Evolutionary conservation across 345 rosid species (phyloP).

Genomic region (Hirschfeldia incana): DNA sequence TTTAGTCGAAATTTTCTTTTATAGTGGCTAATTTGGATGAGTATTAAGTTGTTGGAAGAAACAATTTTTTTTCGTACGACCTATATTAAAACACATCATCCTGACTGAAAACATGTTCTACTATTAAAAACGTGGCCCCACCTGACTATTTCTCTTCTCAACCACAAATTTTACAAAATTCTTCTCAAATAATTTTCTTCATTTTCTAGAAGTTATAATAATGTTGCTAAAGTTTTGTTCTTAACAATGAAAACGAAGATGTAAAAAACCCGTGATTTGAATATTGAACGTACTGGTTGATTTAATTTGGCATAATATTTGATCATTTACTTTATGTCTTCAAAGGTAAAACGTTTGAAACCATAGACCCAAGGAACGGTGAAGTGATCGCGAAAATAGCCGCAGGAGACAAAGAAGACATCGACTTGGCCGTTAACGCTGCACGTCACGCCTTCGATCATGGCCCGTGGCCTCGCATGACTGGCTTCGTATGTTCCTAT

Average conservation of each 20-base stretch:
- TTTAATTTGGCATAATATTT: conserved; percentile 11
- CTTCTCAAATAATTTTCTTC: not conserved
- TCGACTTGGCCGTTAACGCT: conserved; percentile 60
- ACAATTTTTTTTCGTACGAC: not conserved
- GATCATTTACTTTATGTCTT: not conserved
- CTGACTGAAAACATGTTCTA: conserved; percentile 1
- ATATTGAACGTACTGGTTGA: conserved; percentile 10
- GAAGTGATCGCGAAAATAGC: conserved; percentile 48
- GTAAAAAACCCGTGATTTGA: not conserved
- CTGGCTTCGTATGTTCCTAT: conserved; percentile 53
- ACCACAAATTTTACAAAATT: conserved; percentile 5
- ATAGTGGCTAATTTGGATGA: not conserved
- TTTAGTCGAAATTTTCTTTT: no score
- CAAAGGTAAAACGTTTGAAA: conserved; percentile 57
- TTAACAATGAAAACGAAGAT: not conserved
- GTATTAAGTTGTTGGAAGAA: not conserved
- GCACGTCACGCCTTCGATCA: conserved; percentile 67
- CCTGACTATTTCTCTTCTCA: conserved; percentile 12
- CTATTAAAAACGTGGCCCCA: conserved; percentile 15
- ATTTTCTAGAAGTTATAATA: not conserved
- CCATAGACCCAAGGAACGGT: conserved; percentile 60
- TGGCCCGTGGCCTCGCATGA: conserved; percentile 71
- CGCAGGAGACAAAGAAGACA: conserved; percentile 58
- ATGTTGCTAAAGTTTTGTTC: conserved; percentile 13
- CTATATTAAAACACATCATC: not conserved